These are phyloP conservation scores for Tylopilus orsonianus DNA, from an alignment of 1,284 basidiomycete species.

Conservation along the genomic window DNA sequence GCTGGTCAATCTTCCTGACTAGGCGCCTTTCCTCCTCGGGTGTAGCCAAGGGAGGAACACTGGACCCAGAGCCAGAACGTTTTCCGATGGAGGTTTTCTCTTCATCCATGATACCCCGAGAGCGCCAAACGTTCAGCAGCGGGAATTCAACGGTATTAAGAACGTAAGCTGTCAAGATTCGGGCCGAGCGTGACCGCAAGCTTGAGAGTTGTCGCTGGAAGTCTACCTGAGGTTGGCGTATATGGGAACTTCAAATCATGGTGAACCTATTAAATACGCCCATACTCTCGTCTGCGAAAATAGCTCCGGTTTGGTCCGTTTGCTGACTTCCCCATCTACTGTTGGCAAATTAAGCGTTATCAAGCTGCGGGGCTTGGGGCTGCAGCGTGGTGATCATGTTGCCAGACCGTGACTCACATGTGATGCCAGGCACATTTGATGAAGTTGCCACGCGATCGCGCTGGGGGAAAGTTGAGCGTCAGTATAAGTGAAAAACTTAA, in stretches of 20 bases:
- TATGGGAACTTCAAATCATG: background rate
- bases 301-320: background rate
- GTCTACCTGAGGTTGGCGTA: background rate
- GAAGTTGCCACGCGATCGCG: no score
- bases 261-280: background rate
- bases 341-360: background rate
- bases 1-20: slow-evolving; percentile 63
- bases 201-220: background rate
- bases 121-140: background rate
- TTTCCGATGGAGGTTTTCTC: slow-evolving; percentile 16
- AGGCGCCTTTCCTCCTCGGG: slow-evolving; percentile 54
- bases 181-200: background rate
- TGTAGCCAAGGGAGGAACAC: slow-evolving; percentile 22
- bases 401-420: no score
- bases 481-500: no score
- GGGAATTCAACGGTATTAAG: background rate
- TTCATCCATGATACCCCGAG: slow-evolving; percentile 19
- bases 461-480: no score
- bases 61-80: background rate
- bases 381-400: no score
- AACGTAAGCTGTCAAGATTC: background rate
- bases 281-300: background rate
- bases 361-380: no score
- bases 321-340: no score
- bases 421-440: no score